A percentile compares a stretch with the other conserved stretches of the same genome.
These are phyloP conservation scores for Rugonectria rugulosa DNA, from an alignment of 2,329 filamentous ascomycete species.

Conservation along the genomic window DNA sequence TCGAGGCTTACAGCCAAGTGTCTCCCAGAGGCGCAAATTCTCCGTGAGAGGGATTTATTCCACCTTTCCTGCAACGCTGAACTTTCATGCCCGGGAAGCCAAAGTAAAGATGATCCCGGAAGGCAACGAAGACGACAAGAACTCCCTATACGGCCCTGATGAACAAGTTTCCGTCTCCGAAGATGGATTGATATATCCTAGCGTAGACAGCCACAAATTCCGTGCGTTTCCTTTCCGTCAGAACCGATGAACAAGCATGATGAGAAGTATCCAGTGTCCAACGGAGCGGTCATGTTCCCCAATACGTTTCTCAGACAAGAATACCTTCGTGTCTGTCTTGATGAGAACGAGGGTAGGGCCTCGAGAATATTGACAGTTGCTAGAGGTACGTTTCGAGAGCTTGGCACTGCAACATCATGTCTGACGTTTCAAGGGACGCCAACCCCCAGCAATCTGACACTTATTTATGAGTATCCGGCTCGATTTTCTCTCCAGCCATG, in stretches of 20 bases:
- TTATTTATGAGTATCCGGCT: slow-evolving; percentile 25
- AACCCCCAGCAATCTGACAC: slow-evolving; percentile 20
- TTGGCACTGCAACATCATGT: too few relatives aligned
- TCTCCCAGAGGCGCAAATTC: not conserved
- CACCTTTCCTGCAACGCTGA: slow-evolving; percentile 22
- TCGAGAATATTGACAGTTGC: slow-evolving; percentile 26
- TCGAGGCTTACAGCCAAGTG: not conserved
- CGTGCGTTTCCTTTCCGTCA: not conserved
- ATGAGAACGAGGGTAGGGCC: too few relatives aligned
- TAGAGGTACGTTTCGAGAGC: too few relatives aligned
- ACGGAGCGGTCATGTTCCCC: slow-evolving; percentile 31
- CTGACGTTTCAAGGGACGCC: slow-evolving; percentile 13
- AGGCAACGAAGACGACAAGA: slow-evolving; percentile 1
- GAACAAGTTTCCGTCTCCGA: slow-evolving; percentile 17
- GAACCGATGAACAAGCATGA: too few relatives aligned
- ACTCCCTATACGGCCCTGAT: slow-evolving; percentile 6
- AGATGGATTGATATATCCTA: slow-evolving; percentile 25
- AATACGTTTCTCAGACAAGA: slow-evolving; percentile 34
- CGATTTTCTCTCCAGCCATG: slow-evolving; percentile 31
- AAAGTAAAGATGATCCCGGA: slow-evolving; percentile 19
- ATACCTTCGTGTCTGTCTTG: slow-evolving; percentile 20
- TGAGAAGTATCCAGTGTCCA: slow-evolving; percentile 16
- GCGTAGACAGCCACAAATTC: slow-evolving; percentile 2
- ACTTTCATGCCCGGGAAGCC: slow-evolving; percentile 25
- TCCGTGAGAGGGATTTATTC: slow-evolving; percentile 30